Percentiles rank a stretch among this genome's conserved stretches.
These are phyloP conservation scores for Geotrichum ghanense DNA, from an alignment of 805 yeast species.

Conservation along the genomic window DNA sequence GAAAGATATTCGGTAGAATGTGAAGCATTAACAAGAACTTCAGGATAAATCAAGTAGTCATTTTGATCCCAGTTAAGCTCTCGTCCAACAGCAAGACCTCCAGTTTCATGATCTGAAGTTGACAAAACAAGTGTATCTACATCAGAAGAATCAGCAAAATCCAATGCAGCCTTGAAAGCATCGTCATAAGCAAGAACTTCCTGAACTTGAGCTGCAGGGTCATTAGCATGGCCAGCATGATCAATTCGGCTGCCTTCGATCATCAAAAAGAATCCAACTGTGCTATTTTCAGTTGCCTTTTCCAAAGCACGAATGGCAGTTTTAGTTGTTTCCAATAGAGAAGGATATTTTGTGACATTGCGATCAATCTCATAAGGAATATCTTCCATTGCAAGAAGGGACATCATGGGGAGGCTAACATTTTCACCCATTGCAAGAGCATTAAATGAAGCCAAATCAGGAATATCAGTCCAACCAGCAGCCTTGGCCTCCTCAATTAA, in stretches of 20 bases:
- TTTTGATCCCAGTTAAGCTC: constrained; percentile 63
- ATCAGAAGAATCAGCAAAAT: constrained; percentile 55
- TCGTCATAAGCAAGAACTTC: constrained; percentile 82
- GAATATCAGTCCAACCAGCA: constrained; percentile 58
- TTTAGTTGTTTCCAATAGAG: constrained; percentile 64
- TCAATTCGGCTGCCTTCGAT: constrained; percentile 92
- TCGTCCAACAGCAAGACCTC: constrained; percentile 81
- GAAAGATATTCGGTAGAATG: constrained; percentile 70
- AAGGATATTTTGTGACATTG: constrained; percentile 48
- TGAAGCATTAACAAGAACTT: constrained; percentile 52
- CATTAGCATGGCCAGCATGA: constrained; percentile 91
- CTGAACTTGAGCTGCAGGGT: constrained; percentile 87
- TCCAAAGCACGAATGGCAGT: constrained; percentile 63
- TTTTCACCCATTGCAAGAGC: constrained; percentile 42
- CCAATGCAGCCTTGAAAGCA: constrained; percentile 62
- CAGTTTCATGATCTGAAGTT: constrained; percentile 93
- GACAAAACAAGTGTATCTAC: constrained; percentile 70
- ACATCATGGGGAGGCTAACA: constrained; percentile 65
- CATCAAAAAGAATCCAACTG: constrained; percentile 73
- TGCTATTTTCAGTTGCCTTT: constrained; percentile 57
- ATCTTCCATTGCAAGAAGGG: constrained; percentile 62
- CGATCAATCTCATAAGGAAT: constrained; percentile 83
- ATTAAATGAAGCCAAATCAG: constrained; percentile 50
- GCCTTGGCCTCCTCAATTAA: constrained; percentile 50
- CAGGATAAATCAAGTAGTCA: constrained; percentile 80